Base-by-base conservation (phyloP, 2,329 filamentous ascomycete genomes). In the Dactylellina drechsleri region DNA sequence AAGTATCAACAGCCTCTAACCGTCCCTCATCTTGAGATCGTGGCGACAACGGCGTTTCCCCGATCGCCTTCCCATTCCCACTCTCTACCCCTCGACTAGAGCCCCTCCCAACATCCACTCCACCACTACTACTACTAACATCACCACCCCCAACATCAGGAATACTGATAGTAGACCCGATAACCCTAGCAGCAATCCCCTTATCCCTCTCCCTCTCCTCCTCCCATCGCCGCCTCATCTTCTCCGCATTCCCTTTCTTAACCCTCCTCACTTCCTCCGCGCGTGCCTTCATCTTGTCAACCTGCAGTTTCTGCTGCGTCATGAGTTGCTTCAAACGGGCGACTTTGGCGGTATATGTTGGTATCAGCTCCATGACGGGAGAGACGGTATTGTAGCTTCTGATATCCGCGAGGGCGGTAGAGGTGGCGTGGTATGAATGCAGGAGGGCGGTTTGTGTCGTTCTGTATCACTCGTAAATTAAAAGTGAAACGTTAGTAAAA, bases 341-440 rank as follows among this genome's bases (percentile, higher is more conserved):
- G 5, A 59, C 45, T 60, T 67, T 75, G 1, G 70, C 58, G 2
- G 64, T 62, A 43, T 75, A 75, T 8, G 47, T 31, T 0, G 70
- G 70, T 16, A 75, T n/a, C 20, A 64, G 20, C 16, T 75, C 70
- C 62, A 75, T 67, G 41, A 41, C 53, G 23, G 70, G 64, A 13
- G 70, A 50, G 18, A 75, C 70, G 26, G 57, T 36, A 16, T 75
- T 75, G 49, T 75, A 75, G 6, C 57, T 60, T 40, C 45, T 59
- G 10, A 62, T 64, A 54, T 75, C 70, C n/a, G 70, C 70, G 16
- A 75, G 65, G 4, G 64, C 70, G 7, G 50, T 68, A 6, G 70
- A 75, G 4, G 70, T 75, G 47, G 70, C 62, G 43, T 75, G 70
- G 43, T 75, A 66, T 12, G 70, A 75, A 28, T 75, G 70, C 12